Evolutionary conservation across 2,329 filamentous ascomycete species (phyloP), one percentile per base, ranked within the genome.

Genomic region (Aureobasidium lini): DNA sequence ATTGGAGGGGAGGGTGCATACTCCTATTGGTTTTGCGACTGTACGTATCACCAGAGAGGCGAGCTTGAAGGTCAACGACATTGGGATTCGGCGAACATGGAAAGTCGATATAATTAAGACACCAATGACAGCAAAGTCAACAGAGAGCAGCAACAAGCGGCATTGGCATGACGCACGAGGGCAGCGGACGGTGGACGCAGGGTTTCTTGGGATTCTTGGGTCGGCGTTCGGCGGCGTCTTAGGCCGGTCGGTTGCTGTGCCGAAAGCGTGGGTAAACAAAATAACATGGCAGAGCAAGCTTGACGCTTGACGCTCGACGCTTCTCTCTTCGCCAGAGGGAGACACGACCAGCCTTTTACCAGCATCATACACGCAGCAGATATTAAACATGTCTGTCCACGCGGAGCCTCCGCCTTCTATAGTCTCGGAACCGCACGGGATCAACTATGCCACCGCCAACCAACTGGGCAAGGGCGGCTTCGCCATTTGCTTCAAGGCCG

Each of bases 401-500:
- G 78, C 78, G 60, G 78, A 79, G 61, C 73, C 77, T 43, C 78
- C 78, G 63, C 78, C 78, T 53, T 71, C 73, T 61, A 79, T 87
- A 48, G 88, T 87, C 68, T 76, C 79, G 58, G 87, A 90, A 71
- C 85, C 86, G 59, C 79, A 86, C 75, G 88, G 88, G 57, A 83
- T 86, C 58, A 79, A 85, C 50, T 93, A 92, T 76, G 83, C 87
- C 66, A 84, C 89, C 34, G 87, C 88, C 60, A 84, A 84, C 67
- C 79, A 89, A 69, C 78, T 93, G 60, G 89, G 89, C 29, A 92
- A 90, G 73, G 89, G 89, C 48, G 89, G 89, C 9, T 93, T 93
- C 69, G 89, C 89, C 64, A 87, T 92, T 62, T 92, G 88, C 75
- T 88, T 92, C 69, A 83, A 85, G 66, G 88, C 86, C 49, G 83